Evolutionary conservation across 2,329 filamentous ascomycete species (phyloP).

Genomic region (Penicillium oxalicum): DNA sequence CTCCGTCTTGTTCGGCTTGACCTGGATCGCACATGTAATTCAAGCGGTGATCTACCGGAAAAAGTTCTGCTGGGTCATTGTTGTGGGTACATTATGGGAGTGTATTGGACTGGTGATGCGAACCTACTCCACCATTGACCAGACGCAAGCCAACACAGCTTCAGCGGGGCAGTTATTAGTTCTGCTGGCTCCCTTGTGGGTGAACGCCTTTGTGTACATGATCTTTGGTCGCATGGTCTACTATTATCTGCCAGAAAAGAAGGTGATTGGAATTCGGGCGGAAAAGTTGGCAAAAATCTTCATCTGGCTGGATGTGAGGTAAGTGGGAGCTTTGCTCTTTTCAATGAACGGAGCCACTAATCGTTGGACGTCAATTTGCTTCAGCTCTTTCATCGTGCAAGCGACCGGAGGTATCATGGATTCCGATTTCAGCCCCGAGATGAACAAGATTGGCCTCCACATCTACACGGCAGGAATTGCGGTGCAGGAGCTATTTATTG

Average conservation of each 20-base stretch:
- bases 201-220: slow-evolving; percentile 6
- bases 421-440: slow-evolving; percentile 3
- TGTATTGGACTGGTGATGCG: slow-evolving; percentile 1
- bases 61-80: slow-evolving; percentile 4
- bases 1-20: slow-evolving; percentile 3
- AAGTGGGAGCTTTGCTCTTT: neutral
- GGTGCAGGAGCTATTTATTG: slow-evolving; percentile 3
- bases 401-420: slow-evolving; percentile 5
- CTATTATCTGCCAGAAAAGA: slow-evolving; percentile 4
- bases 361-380: neutral
- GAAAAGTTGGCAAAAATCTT: slow-evolving; percentile 1
- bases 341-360: neutral
- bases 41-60: slow-evolving; percentile 4
- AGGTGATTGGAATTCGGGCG: slow-evolving; percentile 1
- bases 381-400: slow-evolving; percentile 5
- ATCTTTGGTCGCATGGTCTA: slow-evolving; percentile 5
- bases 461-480: slow-evolving; percentile 6
- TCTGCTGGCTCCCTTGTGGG: slow-evolving; percentile 3
- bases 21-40: neutral
- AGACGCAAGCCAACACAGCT: neutral
- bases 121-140: neutral
- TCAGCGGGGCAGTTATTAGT: neutral
- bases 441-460: slow-evolving; percentile 2
- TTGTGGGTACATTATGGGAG: neutral
- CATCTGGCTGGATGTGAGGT: slow-evolving; percentile 4